These are phyloP conservation scores for Immersiella caudata DNA, from an alignment of 495 filamentous ascomycete genomes.

Conservation along the genomic window DNA sequence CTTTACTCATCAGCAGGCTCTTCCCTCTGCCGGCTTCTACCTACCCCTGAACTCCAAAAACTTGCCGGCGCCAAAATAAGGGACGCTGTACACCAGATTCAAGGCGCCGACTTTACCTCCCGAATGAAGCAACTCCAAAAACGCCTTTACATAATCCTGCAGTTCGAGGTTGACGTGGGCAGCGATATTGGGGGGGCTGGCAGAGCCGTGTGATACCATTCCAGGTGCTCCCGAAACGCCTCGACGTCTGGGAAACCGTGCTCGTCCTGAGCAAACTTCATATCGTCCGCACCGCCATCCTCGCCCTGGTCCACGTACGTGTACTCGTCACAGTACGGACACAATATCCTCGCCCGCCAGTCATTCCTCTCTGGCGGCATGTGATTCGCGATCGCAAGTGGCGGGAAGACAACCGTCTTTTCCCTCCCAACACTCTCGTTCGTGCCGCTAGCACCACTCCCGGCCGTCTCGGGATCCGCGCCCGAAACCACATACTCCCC, in stretches of 20 bases:
- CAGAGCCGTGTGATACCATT: conserved; percentile 49
- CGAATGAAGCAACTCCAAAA: conserved; percentile 11
- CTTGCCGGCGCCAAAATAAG: background rate
- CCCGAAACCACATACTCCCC: background rate
- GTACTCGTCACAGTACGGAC: conserved; percentile 53
- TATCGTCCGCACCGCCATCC: conserved; percentile 45
- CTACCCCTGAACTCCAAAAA: background rate
- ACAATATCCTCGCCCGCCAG: conserved; percentile 47
- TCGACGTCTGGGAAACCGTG: conserved; percentile 44
- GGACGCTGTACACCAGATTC: background rate
- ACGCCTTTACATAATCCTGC: conserved; percentile 46
- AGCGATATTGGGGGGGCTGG: conserved; percentile 33
- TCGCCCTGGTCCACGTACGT: conserved; percentile 51
- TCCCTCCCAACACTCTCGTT: conserved; percentile 27
- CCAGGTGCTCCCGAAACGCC: conserved; percentile 49
- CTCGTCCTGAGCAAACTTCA: conserved; percentile 47
- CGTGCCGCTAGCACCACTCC: background rate
- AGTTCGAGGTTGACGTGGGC: conserved; percentile 26
- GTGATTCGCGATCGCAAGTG: conserved; percentile 54
- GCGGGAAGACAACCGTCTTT: conserved; percentile 51
- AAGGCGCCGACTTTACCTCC: background rate
- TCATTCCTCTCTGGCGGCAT: conserved; percentile 44
- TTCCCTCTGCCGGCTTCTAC: background rate
- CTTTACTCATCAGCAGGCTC: background rate
- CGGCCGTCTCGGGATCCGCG: background rate